A percentile compares a stretch with the other conserved stretches of the same genome.
Conservation (phyloP, 331 rosid genomes). For the Ulmus americana region DNA sequence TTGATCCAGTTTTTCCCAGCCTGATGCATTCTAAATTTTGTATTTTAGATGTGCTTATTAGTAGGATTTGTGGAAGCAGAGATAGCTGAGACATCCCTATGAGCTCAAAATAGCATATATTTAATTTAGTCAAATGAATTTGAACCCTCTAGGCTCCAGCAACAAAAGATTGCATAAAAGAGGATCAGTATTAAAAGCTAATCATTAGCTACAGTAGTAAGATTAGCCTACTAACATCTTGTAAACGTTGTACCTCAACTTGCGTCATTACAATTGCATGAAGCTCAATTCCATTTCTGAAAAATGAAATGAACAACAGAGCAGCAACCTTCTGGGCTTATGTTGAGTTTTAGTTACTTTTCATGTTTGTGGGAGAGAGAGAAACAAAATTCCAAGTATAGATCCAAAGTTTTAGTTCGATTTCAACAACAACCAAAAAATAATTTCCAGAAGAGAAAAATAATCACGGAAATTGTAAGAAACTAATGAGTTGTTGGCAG, state of each 20-base stretch:
- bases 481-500: neutral
- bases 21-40: too few relatives aligned
- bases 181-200: neutral
- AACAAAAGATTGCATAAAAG: neutral
- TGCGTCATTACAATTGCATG: conserved; percentile 29
- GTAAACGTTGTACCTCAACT: conserved; percentile 30
- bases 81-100: neutral
- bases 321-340: neutral
- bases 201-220: neutral
- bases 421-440: neutral
- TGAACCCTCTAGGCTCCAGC: neutral
- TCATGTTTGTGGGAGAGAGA: neutral
- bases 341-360: neutral
- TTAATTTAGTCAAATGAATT: neutral
- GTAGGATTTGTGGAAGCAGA: too few relatives aligned
- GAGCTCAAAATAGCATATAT: neutral
- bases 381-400: neutral
- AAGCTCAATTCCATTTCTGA: neutral
- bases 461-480: neutral
- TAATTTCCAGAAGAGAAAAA: neutral
- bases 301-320: neutral
- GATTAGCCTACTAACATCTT: conserved; percentile 40
- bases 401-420: neutral
- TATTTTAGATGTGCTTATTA: too few relatives aligned
- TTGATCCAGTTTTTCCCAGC: too few relatives aligned